phyloP scores from a whole-genome alignment of 805 yeast genomes.

The Lachancea sp. region DNA sequence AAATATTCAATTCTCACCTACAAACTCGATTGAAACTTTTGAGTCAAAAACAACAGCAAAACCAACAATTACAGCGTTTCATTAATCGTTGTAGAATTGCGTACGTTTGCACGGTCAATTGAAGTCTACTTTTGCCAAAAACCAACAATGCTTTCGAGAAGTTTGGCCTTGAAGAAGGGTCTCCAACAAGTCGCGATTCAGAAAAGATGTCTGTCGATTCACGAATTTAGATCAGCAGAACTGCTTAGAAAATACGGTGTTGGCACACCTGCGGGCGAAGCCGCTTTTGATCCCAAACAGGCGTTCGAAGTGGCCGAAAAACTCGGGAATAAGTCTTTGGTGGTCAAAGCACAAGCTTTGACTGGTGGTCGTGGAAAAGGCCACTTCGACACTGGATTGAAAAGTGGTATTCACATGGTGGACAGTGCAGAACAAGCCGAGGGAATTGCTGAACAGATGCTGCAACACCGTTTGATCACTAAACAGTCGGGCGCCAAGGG shows the following conservation, averaged over 20 bases:
- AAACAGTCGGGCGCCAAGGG: conserved; percentile 98
- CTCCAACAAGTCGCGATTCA: conserved; percentile 7
- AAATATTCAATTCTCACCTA: too few relatives aligned
- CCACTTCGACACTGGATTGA: conserved; percentile 87
- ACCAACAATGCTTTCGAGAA: conserved; percentile 6
- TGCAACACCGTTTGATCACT: conserved; percentile 88
- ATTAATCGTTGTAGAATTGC: not conserved
- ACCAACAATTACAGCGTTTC: not conserved
- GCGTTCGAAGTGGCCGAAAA: conserved; percentile 78
- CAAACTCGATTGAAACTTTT: not conserved
- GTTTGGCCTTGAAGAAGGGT: conserved; percentile 2
- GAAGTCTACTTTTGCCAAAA: not conserved
- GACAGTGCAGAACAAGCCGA: conserved; percentile 79
- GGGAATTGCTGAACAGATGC: conserved; percentile 82
- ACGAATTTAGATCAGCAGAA: conserved; percentile 93
- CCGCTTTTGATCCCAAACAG: conserved; percentile 84
- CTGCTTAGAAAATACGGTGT: conserved; percentile 77
- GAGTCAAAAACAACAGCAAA: not conserved
- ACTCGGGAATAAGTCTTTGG: conserved; percentile 64
- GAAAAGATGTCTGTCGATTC: conserved; percentile 76
- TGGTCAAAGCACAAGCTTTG: conserved; percentile 95
- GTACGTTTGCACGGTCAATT: not conserved
- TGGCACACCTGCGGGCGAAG: conserved; percentile 85
- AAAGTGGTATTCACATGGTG: conserved; percentile 94
- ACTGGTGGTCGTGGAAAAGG: conserved; percentile 99